phyloP scores from a whole-genome alignment of 306 rosid genomes.

The Inga oerstediana region DNA sequence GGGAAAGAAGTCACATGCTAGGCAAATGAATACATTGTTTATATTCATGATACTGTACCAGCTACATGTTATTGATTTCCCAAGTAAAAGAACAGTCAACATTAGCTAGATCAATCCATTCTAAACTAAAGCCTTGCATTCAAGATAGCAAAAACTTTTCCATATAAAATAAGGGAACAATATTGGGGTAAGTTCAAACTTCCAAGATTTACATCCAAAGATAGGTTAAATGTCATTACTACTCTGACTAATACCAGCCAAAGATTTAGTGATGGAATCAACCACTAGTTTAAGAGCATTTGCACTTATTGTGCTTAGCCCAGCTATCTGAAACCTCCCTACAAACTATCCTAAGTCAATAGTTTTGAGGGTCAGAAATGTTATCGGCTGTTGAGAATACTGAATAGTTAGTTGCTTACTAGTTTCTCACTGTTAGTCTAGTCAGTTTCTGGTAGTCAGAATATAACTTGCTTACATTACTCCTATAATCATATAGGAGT shows the following conservation, averaged over 20 bases:
- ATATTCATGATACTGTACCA: background rate
- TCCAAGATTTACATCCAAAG: background rate
- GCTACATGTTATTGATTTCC: background rate
- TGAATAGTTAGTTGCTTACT: background rate
- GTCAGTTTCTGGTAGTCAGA: background rate
- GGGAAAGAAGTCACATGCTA: slow-evolving; percentile 14
- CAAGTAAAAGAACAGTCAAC: background rate
- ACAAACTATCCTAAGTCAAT: background rate
- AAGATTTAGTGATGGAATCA: slow-evolving; percentile 10
- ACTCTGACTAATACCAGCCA: slow-evolving; percentile 17
- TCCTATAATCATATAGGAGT: background rate
- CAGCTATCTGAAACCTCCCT: slow-evolving; percentile 9
- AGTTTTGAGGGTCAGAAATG: background rate
- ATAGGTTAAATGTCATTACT: slow-evolving; percentile 1
- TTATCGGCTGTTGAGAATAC: background rate
- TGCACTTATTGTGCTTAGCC: slow-evolving; percentile 13
- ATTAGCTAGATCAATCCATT: background rate
- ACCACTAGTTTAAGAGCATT: slow-evolving; percentile 13
- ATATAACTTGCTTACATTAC: background rate
- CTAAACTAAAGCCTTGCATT: background rate
- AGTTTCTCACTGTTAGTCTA: background rate
- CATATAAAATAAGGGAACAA: background rate
- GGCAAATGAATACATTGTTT: background rate
- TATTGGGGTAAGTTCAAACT: background rate
- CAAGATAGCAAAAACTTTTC: background rate